Conservation (phyloP, 352 stramenopile species). For the Halophytophthora polymorphica region DNA sequence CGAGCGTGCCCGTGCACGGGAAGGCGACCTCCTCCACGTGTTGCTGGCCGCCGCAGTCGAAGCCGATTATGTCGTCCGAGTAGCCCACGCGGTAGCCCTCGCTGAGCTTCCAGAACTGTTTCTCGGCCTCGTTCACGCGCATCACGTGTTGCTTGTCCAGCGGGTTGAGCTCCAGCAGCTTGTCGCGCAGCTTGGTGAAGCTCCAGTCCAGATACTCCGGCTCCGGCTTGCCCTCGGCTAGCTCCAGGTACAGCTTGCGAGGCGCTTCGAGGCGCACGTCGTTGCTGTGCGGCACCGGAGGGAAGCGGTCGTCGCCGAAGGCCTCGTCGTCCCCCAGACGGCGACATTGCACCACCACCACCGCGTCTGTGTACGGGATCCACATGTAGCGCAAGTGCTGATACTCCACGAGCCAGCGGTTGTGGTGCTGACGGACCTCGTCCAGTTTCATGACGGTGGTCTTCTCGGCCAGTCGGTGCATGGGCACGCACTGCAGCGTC, state of each 20-base stretch:
- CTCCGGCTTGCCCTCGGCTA: slow-evolving; percentile 52
- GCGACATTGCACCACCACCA: slow-evolving; percentile 93
- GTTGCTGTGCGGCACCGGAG: slow-evolving; percentile 38
- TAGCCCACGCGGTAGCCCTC: slow-evolving; percentile 89
- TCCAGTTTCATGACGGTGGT: slow-evolving; percentile 89
- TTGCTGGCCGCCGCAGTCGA: slow-evolving; percentile 98
- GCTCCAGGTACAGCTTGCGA: slow-evolving; percentile 74
- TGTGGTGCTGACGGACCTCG: slow-evolving; percentile 85
- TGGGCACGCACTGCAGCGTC: slow-evolving; percentile 93
- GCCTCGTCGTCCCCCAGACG: slow-evolving; percentile 46
- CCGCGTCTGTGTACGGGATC: slow-evolving; percentile 96
- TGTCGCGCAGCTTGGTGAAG: slow-evolving; percentile 84
- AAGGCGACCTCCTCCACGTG: slow-evolving; percentile 98
- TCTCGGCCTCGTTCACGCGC: slow-evolving; percentile 93
- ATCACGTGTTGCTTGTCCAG: slow-evolving; percentile 92
- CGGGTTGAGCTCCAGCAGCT: slow-evolving; percentile 79
- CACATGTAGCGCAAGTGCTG: slow-evolving; percentile 97
- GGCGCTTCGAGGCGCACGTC: slow-evolving; percentile 76
- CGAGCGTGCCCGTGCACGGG: slow-evolving; percentile 68
- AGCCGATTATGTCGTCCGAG: slow-evolving; percentile 96
- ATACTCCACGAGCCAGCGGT: slow-evolving; percentile 66
- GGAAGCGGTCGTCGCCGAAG: slow-evolving; percentile 37
- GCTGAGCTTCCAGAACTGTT: slow-evolving; percentile 94
- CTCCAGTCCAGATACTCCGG: slow-evolving; percentile 72
- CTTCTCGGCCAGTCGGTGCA: slow-evolving; percentile 92